A percentile compares a stretch with the other conserved stretches of the same genome.
These are phyloP conservation scores for Mytilinidion resinicola DNA, from an alignment of 495 filamentous ascomycete genomes.

Conservation along the genomic window DNA sequence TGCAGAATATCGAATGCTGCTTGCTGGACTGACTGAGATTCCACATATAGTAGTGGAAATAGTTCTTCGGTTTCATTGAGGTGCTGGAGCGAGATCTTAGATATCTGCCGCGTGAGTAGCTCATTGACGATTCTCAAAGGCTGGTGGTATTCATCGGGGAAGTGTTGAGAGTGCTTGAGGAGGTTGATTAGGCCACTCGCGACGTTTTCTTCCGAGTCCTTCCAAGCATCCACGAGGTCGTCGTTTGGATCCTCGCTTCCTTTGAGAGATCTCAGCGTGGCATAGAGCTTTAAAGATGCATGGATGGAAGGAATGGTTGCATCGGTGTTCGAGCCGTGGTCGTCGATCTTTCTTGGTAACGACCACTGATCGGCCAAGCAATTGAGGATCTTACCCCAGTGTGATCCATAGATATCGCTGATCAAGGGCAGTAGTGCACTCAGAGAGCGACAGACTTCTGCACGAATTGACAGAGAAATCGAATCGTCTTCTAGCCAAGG, in stretches of 20 bases:
- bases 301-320: slow-evolving; percentile 52
- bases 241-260: slow-evolving; percentile 62
- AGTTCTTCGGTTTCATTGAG: slow-evolving; percentile 50
- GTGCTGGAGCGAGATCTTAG: slow-evolving; percentile 48
- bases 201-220: slow-evolving; percentile 43
- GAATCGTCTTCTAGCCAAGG: slow-evolving; percentile 58
- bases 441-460: slow-evolving; percentile 59
- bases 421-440: slow-evolving; percentile 62
- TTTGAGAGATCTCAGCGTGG: slow-evolving; percentile 48
- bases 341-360: not conserved
- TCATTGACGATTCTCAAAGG: slow-evolving; percentile 67
- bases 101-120: slow-evolving; percentile 57
- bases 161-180: slow-evolving; percentile 41
- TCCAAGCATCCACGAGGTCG: slow-evolving; percentile 71
- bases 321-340: not conserved
- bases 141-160: slow-evolving; percentile 49
- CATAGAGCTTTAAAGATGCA: slow-evolving; percentile 66
- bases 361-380: slow-evolving; percentile 40
- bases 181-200: slow-evolving; percentile 56
- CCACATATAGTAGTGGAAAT: slow-evolving; percentile 70
- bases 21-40: slow-evolving; percentile 67
- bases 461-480: slow-evolving; percentile 40
- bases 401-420: slow-evolving; percentile 70
- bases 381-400: slow-evolving; percentile 67
- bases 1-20: slow-evolving; percentile 79